phyloP scores from a whole-genome alignment of 2,329 filamentous ascomycete species.

The Fusarium circinatum region DNA sequence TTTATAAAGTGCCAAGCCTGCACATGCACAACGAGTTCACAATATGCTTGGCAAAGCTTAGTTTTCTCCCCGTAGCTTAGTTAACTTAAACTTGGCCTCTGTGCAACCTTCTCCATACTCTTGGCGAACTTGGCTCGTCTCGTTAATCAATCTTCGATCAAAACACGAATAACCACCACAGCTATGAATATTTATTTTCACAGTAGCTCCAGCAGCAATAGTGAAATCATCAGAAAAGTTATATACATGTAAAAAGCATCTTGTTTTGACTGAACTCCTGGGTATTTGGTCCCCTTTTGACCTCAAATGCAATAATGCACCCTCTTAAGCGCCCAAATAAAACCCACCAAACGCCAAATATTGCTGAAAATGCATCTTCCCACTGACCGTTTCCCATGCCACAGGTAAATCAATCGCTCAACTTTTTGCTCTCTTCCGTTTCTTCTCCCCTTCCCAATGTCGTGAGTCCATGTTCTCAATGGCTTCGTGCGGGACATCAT shows the following conservation, averaged over 20 bases:
- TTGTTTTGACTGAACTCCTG: slow-evolving; percentile 34
- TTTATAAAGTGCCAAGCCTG: slow-evolving; percentile 40
- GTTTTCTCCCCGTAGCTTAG: slow-evolving; percentile 20
- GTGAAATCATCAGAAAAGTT: not conserved
- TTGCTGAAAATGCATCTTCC: slow-evolving; percentile 22
- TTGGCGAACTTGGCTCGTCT: slow-evolving; percentile 24
- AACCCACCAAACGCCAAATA: slow-evolving; percentile 31
- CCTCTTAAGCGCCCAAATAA: slow-evolving; percentile 21
- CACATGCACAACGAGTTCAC: slow-evolving; percentile 19
- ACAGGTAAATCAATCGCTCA: slow-evolving; percentile 36
- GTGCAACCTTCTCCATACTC: slow-evolving; percentile 34
- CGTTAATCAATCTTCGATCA: not conserved
- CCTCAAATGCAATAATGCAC: slow-evolving; percentile 34
- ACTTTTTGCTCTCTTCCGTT: slow-evolving; percentile 17
- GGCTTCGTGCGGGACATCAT: not conserved
- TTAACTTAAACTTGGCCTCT: slow-evolving; percentile 25
- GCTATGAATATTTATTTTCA: not conserved
- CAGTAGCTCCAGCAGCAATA: not conserved
- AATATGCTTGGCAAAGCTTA: slow-evolving; percentile 48
- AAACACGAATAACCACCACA: not conserved
- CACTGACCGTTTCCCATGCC: slow-evolving; percentile 13
- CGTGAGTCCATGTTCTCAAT: not conserved
- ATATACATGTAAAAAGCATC: not conserved
- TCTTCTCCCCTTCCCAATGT: not conserved
- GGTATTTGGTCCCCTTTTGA: slow-evolving; percentile 41